Percentiles rank a stretch among this genome's conserved stretches.
phyloP scores from a whole-genome alignment of 2,329 filamentous ascomycete species.

The Penicillium aurantiogriseum region DNA sequence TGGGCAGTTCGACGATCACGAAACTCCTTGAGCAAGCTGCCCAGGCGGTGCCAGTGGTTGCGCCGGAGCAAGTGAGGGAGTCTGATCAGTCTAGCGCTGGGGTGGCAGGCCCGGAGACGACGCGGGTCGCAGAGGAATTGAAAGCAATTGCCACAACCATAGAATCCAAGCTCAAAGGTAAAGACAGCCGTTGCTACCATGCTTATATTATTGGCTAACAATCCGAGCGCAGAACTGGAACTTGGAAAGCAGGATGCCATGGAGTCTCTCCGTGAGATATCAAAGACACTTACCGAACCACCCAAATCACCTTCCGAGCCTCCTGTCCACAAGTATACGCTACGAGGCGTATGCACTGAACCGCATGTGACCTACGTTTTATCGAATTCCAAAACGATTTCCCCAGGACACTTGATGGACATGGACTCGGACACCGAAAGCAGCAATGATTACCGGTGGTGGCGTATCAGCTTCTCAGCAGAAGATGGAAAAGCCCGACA shows the following conservation, averaged over 20 bases:
- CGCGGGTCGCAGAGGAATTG: conserved; percentile 36
- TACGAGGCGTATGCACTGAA: conserved; percentile 59
- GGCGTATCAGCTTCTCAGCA: conserved; percentile 54
- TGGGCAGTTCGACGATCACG: conserved; percentile 26
- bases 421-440: conserved; percentile 26
- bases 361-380: conserved; percentile 59
- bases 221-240: conserved; percentile 41
- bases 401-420: conserved; percentile 31
- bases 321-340: conserved; percentile 52
- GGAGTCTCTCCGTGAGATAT: conserved; percentile 45
- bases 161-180: conserved; percentile 44
- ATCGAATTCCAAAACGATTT: conserved; percentile 32
- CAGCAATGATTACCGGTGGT: conserved; percentile 51
- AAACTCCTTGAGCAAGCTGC: conserved; percentile 40
- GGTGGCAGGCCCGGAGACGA: conserved; percentile 21
- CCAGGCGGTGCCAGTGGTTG: conserved; percentile 27
- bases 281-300: conserved; percentile 48
- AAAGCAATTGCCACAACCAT: conserved; percentile 39
- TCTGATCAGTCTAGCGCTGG: conserved; percentile 17
- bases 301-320: conserved; percentile 41
- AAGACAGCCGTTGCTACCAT: background rate
- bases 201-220: conserved; percentile 9
- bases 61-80: conserved; percentile 24
- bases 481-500: conserved; percentile 42
- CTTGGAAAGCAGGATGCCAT: conserved; percentile 41